Evolutionary conservation across 768 basidiomycete species (phyloP), one percentile per base, ranked within the genome.

Genomic region (Antrodiella citrinella): DNA sequence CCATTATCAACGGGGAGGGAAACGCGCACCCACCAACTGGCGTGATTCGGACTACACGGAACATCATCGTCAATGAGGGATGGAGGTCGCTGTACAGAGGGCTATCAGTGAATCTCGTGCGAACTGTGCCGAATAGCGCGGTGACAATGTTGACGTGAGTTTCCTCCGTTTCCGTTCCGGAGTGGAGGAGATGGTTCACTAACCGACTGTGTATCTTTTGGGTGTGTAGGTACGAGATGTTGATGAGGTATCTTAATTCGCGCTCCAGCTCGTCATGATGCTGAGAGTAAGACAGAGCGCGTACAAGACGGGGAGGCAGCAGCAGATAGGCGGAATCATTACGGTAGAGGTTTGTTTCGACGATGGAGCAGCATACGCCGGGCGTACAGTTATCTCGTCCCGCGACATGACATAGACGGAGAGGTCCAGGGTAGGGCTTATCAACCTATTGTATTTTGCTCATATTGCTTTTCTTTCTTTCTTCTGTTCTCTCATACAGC

Each of bases 61-160:
- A 78, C 56, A 84, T 99, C 51, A 69, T 92, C 47, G 63, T 67
- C 40, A 84, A 87, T 57, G 92, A 95, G 62, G 93, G 93, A 12
- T 91, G 89, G 86, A 75, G 74, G 39, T 91, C 86, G 26, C 75
- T 98, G 50, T 99, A 99, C 71, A 85, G 86, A 53, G 96, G 96
- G 4, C 65, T 99, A 51, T 89, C 87, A n/a, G 81, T 97, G 55
- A 98, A 97, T 68, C 76, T 99, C 21, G 67, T 97, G 47, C 75
- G 95, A 52, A 99, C 96, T 5, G 95, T 98, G 55, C 96, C 96
- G 13, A 93, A 92, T 65, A 91, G 89, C 58, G 93, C 92, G 3
- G 87, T 97, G 55, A 99, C 96, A 35, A 86, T 99, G 79, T 67
- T 98, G 63, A 91, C 90, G 86, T 94, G 74, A 43, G 41, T 43